phyloP scores from a whole-genome alignment of 805 yeast species.

The Candida dendrica region DNA sequence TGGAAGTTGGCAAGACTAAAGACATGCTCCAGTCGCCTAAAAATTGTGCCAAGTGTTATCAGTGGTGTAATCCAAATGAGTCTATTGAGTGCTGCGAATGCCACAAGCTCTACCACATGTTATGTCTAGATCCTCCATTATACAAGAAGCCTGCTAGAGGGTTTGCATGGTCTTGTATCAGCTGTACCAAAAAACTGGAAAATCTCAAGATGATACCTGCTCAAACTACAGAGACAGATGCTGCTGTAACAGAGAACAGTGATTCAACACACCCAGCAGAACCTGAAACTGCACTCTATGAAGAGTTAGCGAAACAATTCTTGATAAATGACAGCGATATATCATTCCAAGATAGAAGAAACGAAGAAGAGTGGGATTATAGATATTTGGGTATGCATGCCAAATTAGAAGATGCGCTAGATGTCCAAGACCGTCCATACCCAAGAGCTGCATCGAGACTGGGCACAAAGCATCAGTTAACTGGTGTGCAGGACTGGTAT shows the following conservation, averaged over 20 bases:
- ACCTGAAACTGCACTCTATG: slow-evolving; percentile 41
- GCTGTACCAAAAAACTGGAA: slow-evolving; percentile 50
- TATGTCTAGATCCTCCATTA: slow-evolving; percentile 82
- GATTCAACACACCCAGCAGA: neutral
- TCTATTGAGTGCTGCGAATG: slow-evolving; percentile 81
- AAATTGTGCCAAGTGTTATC: slow-evolving; percentile 69
- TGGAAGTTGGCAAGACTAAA: slow-evolving; percentile 60
- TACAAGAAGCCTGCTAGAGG: slow-evolving; percentile 76
- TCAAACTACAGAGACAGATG: neutral
- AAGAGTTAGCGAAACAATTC: slow-evolving; percentile 48
- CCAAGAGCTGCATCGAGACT: slow-evolving; percentile 75
- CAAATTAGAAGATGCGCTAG: slow-evolving; percentile 68
- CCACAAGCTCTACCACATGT: slow-evolving; percentile 61
- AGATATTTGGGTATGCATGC: slow-evolving; percentile 74
- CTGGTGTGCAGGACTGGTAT: slow-evolving; percentile 57
- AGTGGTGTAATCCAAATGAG: slow-evolving; percentile 75
- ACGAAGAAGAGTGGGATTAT: slow-evolving; percentile 73
- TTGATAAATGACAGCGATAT: slow-evolving; percentile 36
- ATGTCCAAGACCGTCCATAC: slow-evolving; percentile 68
- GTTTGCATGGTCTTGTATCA: slow-evolving; percentile 85
- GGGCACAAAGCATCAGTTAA: slow-evolving; percentile 68
- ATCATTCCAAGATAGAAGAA: slow-evolving; percentile 40
- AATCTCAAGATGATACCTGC: slow-evolving; percentile 9
- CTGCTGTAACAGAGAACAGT: too few species aligned
- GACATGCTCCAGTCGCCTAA: slow-evolving; percentile 58